Percentiles rank a stretch among this genome's conserved stretches.
phyloP scores from a whole-genome alignment of 345 rosid genomes.

The Euphorbia peplus region DNA sequence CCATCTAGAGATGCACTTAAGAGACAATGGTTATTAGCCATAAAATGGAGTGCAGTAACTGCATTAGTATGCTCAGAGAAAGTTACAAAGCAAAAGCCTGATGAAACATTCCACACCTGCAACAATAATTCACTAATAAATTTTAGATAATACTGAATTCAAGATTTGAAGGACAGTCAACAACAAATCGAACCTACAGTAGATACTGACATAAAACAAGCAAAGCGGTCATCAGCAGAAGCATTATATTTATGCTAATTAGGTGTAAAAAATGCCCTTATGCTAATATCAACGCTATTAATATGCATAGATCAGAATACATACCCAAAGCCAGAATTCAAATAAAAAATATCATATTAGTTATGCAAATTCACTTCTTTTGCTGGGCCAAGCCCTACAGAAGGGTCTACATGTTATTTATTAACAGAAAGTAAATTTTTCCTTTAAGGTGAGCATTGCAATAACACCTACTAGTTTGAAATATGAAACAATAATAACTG shows the following conservation, averaged over 20 bases:
- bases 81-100: slow-evolving; percentile 96
- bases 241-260: background rate
- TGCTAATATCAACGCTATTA: background rate
- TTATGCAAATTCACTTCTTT: background rate
- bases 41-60: slow-evolving; percentile 91
- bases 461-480: background rate
- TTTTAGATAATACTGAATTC: slow-evolving; percentile 1
- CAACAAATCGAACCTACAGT: background rate
- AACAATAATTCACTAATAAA: slow-evolving; percentile 16
- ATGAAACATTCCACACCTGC: slow-evolving; percentile 90
- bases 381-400: background rate
- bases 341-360: background rate
- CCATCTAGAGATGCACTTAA: slow-evolving; percentile 95
- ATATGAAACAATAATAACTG: background rate
- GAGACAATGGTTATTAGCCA: slow-evolving; percentile 87
- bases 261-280: slow-evolving; percentile 5
- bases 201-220: background rate
- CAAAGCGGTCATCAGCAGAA: background rate
- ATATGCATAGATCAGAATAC: background rate
- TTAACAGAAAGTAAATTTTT: background rate
- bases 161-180: background rate
- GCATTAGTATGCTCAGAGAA: slow-evolving; percentile 93
- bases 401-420: background rate
- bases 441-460: background rate
- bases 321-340: background rate